Evolutionary conservation across 2,329 filamentous ascomycete genomes (phyloP).

Genomic region (Talaromyces islandicus): DNA sequence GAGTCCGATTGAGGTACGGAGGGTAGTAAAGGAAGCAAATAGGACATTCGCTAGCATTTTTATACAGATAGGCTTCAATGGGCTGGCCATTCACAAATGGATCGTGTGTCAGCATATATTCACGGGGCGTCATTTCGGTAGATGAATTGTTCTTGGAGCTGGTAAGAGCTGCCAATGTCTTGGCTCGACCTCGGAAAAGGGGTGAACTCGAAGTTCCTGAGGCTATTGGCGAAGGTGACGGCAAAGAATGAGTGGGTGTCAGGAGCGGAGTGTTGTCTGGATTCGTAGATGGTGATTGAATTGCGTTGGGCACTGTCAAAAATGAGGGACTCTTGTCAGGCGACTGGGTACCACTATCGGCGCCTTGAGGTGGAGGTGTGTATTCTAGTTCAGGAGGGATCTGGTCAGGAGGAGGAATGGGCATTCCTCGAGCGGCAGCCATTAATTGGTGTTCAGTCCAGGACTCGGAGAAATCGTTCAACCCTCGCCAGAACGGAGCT

Average conservation of each 20-base stretch:
- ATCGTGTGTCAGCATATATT: conserved; percentile 73
- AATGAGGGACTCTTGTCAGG: conserved; percentile 61
- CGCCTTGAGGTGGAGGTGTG: conserved; percentile 44
- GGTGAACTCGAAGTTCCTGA: conserved; percentile 47
- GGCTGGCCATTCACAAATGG: conserved; percentile 91
- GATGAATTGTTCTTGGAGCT: conserved; percentile 68
- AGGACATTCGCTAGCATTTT: conserved; percentile 82
- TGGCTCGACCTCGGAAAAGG: conserved; percentile 75
- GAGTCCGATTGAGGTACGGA: conserved; percentile 85
- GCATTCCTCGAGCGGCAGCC: conserved; percentile 75
- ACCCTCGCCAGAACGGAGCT: conserved; percentile 90
- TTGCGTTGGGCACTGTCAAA: conserved; percentile 72
- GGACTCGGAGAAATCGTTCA: conserved; percentile 79
- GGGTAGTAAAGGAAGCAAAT: conserved; percentile 97
- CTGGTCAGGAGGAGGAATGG: conserved; percentile 78
- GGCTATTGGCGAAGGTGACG: conserved; percentile 51
- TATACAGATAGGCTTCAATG: conserved; percentile 89
- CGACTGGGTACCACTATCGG: conserved; percentile 39
- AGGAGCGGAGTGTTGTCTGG: conserved; percentile 1
- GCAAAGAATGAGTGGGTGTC: conserved; percentile 46
- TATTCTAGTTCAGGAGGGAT: conserved; percentile 63
- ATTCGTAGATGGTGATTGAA: conserved; percentile 64
- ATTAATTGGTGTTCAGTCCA: conserved; percentile 97
- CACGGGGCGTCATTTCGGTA: conserved; percentile 67
- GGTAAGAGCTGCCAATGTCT: conserved; percentile 78